Base-by-base conservation (phyloP, 345 rosid species). In the Litchi chinensis region DNA sequence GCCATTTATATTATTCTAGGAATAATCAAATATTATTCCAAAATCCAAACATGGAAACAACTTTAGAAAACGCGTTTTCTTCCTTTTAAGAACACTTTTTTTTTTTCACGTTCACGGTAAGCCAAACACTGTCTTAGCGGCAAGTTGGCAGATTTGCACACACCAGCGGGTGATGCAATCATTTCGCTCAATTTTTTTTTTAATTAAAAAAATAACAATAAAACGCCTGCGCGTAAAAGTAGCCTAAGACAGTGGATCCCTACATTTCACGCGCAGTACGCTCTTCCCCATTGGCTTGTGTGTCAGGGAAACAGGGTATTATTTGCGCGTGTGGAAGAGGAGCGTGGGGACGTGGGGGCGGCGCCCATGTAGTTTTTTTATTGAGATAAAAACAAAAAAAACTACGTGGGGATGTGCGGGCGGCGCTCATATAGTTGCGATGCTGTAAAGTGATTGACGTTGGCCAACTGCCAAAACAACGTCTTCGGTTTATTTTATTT, bases 361-460 rank as follows among this genome's bases (percentile, higher is more conserved):
- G 71, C 75, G 46, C 10, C 43, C 72, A 6, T 3, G 76, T n/a
- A 0, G 28, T 26, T 26, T 26, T 26, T 26, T 26, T 26, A 26
- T 1, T 26, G 28, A 26, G 28, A 26, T 26, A 26, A 26, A 26
- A 26, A 26, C 28, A 26, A 26, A 26, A 26, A 26, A 26, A 26
- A 26, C 28, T 26, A 26, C 5, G 77, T 24, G 66, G 44, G 69
- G 40, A 22, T 10, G 5, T 24, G 4, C 21, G 21, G 56, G 46
- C 74, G 65, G 71, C 75, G 46, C 10, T 28, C 72, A 6, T 6
- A 72, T n/a, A 54, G 60, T 11, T 21, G 54, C 54, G 26, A 18
- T 65, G 76, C 76, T 74, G 84, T 68, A 74, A 82, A 74, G 81
- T 18, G 12, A 52, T 52, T 10, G 43, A 77, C 81, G 37, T 37